These are phyloP conservation scores for Lasiodiplodia gonubiensis DNA, from an alignment of 2,329 filamentous ascomycete genomes.

Conservation along the genomic window DNA sequence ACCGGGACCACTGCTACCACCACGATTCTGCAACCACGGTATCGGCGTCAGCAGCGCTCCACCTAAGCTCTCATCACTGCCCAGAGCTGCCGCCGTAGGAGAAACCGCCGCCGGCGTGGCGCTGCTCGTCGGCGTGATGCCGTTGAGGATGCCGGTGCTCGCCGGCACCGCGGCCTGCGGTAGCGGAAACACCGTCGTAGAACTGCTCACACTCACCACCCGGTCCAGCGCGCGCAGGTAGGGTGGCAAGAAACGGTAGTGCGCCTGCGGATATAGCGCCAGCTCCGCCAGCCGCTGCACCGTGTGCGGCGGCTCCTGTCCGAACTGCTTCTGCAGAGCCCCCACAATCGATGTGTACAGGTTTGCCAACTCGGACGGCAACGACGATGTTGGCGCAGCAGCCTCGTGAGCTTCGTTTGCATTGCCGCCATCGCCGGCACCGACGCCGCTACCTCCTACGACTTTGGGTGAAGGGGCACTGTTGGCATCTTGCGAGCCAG, in stretches of 20 bases:
- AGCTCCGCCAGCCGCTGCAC: conserved; percentile 91
- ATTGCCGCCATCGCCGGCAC: neutral
- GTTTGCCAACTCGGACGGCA: conserved; percentile 41
- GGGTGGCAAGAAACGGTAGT: conserved; percentile 81
- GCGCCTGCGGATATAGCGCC: conserved; percentile 72
- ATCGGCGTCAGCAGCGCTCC: conserved; percentile 93
- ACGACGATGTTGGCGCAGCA: conserved; percentile 17
- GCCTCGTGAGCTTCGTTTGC: neutral
- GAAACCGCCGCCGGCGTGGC: conserved; percentile 45
- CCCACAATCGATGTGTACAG: conserved; percentile 45
- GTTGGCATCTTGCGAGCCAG: neutral
- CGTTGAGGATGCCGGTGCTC: conserved; percentile 54
- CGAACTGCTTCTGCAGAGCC: conserved; percentile 71
- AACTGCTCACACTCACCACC: conserved; percentile 86
- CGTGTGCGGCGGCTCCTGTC: conserved; percentile 82
- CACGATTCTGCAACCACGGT: conserved; percentile 71
- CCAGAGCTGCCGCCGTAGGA: conserved; percentile 53
- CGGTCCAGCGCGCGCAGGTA: conserved; percentile 92
- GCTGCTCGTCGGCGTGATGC: conserved; percentile 67
- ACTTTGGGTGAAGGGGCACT: neutral
- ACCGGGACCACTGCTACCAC: conserved; percentile 36
- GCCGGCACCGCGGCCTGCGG: conserved; percentile 63
- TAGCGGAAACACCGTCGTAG: conserved; percentile 80
- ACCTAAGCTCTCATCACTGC: conserved; percentile 86
- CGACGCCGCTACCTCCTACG: neutral